phyloP scores from a whole-genome alignment of 371 early-diverging fungal species.

The Thermomucor indicae-seudaticae region DNA sequence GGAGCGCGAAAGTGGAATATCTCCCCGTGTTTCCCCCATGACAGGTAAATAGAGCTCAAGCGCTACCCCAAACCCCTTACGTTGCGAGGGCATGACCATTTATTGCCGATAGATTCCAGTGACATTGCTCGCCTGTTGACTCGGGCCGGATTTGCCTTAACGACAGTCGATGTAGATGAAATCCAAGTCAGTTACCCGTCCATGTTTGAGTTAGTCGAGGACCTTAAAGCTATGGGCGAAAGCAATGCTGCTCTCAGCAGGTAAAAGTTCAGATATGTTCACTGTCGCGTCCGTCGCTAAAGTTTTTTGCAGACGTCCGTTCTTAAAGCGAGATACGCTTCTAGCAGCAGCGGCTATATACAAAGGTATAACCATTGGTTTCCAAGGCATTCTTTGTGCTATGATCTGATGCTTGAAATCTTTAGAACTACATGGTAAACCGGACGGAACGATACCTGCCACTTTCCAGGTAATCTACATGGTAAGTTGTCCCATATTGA shows the following conservation, averaged over 20 bases:
- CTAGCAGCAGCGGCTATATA: slow-evolving; percentile 86
- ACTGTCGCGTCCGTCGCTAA: not conserved
- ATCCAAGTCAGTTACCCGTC: slow-evolving; percentile 90
- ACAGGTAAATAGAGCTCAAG: slow-evolving; percentile 44
- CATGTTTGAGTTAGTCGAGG: slow-evolving; percentile 86
- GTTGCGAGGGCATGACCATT: not conserved
- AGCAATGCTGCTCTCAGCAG: slow-evolving; percentile 83
- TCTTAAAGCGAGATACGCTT: slow-evolving; percentile 76
- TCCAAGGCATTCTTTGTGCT: no score
- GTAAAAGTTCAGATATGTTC: slow-evolving; percentile 28
- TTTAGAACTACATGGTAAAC: slow-evolving; percentile 82
- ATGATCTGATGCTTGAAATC: not conserved
- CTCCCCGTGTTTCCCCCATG: slow-evolving; percentile 91
- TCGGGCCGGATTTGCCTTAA: slow-evolving; percentile 83
- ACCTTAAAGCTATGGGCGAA: slow-evolving; percentile 93
- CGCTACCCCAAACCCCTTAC: not conserved
- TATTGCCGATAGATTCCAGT: slow-evolving; percentile 52
- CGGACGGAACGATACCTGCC: slow-evolving; percentile 90
- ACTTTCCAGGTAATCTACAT: slow-evolving; percentile 89
- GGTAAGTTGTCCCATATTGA: slow-evolving; percentile 35
- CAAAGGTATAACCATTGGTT: slow-evolving; percentile 60
- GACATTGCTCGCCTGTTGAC: slow-evolving; percentile 80
- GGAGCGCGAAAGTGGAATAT: slow-evolving; percentile 90
- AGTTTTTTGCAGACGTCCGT: slow-evolving; percentile 46
- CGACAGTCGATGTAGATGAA: slow-evolving; percentile 94